Percentiles rank a stretch among this genome's conserved stretches.
These are phyloP conservation scores for Talaromyces stipitatus DNA, from an alignment of 495 filamentous ascomycete genomes.

Conservation along the genomic window DNA sequence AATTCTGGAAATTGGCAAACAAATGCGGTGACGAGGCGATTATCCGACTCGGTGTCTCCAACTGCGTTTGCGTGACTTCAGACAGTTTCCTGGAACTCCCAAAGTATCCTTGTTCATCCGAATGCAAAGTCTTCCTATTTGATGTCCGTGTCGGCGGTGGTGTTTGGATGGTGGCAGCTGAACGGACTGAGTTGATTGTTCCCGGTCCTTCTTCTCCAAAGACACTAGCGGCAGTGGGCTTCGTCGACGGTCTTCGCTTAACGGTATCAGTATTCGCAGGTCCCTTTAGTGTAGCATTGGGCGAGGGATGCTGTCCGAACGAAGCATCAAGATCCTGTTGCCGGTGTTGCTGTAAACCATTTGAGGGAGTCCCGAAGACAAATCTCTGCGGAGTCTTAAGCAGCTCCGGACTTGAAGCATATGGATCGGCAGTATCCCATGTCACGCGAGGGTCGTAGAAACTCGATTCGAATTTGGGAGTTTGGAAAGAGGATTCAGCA, in stretches of 20 bases:
- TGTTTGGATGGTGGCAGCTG: constrained; percentile 56
- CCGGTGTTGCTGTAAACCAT: constrained; percentile 39
- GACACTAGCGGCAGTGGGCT: constrained; percentile 21
- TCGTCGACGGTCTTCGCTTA: constrained; percentile 30
- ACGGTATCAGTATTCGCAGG: constrained; percentile 34
- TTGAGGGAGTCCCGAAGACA: constrained; percentile 24
- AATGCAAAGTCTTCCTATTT: constrained; percentile 31
- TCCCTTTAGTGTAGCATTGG: constrained; percentile 28
- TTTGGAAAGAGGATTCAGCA: constrained; percentile 56
- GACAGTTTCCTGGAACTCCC: constrained; percentile 16
- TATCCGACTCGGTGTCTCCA: constrained; percentile 37
- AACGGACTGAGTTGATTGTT: constrained; percentile 34
- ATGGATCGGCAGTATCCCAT: constrained; percentile 46
- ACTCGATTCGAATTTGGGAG: constrained; percentile 53
- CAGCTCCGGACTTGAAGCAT: constrained; percentile 46
- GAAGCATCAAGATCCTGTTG: constrained; percentile 49
- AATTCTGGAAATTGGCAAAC: constrained; percentile 50
- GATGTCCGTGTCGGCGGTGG: constrained; percentile 58
- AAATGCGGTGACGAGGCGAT: constrained; percentile 36
- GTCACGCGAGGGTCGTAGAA: constrained; percentile 45
- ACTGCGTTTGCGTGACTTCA: constrained; percentile 20
- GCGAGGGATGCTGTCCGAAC: constrained; percentile 48
- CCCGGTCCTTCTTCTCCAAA: constrained; percentile 27
- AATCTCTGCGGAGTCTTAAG: constrained; percentile 43
- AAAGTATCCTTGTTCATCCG: constrained; percentile 13